These are phyloP conservation scores for Pelargonium australe DNA, from an alignment of 441 rosid genomes.

Conservation along the genomic window DNA sequence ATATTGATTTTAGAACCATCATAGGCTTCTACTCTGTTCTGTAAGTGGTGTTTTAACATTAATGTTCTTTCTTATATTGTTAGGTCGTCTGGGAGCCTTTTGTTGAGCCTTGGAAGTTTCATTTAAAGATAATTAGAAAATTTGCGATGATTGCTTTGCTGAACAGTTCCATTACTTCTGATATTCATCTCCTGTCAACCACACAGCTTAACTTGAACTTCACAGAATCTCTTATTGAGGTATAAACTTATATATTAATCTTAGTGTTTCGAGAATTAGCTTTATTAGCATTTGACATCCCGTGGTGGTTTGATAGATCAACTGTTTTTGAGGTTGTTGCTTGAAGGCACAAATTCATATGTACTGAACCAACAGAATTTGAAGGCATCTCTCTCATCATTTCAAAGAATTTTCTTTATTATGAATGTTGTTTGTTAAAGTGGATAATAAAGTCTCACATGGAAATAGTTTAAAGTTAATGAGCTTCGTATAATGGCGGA, in stretches of 20 bases:
- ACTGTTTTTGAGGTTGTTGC: constrained; percentile 2
- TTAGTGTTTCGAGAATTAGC: constrained; percentile 10
- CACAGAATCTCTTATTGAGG: constrained; percentile 85
- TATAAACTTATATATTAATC: constrained; percentile 25
- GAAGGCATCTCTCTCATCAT: background rate
- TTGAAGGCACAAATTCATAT: background rate
- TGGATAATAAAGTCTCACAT: too few species aligned
- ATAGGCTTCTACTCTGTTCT: constrained; percentile 13
- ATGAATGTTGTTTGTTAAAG: too few species aligned
- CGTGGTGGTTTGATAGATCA: background rate
- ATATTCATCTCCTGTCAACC: constrained; percentile 52
- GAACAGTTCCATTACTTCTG: constrained; percentile 47
- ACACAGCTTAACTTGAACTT: constrained; percentile 68
- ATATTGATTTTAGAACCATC: constrained; percentile 15
- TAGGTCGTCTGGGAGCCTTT: constrained; percentile 96
- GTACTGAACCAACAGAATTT: background rate
- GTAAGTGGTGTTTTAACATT: constrained; percentile 20
- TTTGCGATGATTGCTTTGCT: constrained; percentile 49
- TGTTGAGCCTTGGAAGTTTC: constrained; percentile 84
- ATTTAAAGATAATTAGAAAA: constrained; percentile 43
- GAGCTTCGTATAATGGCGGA: too few species aligned
- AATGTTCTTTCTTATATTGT: constrained; percentile 16
- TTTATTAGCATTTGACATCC: constrained; percentile 4
- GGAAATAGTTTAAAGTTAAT: too few species aligned
- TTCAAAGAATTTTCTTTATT: background rate